Base-by-base conservation (phyloP, 192 early-diverging fungal genomes). In the Umbelopsis vinacea region DNA sequence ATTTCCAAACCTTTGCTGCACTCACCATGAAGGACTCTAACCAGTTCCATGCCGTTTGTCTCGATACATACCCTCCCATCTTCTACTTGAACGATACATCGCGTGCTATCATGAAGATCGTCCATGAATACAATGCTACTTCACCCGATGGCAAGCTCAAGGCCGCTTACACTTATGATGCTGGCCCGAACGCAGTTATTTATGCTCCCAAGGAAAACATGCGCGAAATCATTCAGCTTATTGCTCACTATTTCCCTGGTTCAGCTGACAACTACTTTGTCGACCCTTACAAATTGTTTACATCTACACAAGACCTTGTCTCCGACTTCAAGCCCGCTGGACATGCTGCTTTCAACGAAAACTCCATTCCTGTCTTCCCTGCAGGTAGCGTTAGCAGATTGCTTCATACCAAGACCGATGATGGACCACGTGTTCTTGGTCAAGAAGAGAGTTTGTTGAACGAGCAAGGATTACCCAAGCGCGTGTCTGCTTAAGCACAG, bases 61-160 rank as follows among this genome's bases (percentile, higher is more conserved):
- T 98, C n/a, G 98, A 99, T 83, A 98, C 97, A 10, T 98, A 87
- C 82, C 98, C 98, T 37, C 98, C 98, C 21, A 96, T 99, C 75
- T 93, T 96, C 70, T 99, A 99, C 81, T 80, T 99, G 82, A 98
- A 96, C 85, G 96, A 98, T 81, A 89, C 93, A 26, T 97, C 96
- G 57, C 89, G 94, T 53, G 89, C 90, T 57, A 91, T 99, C 63
- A 93, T 97, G 75, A 79, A 79, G 38, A 79, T 98, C 47, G 84
- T 99, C 67, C 91, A 91, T 43, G 91, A 88, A 26, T 98, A 95
- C 88, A 99, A 99, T 78, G 67, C 80, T 24, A 55, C 67, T 45
- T 70, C 43, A 46, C 68, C 77, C 7, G 73, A 80, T 46, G 84
- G 80, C 23, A 78, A 80, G 68, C 88, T 87, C 72, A 92, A 91